Evolutionary conservation across 352 stramenopile genomes (phyloP).

Genomic region (Pythium graminicola): DNA sequence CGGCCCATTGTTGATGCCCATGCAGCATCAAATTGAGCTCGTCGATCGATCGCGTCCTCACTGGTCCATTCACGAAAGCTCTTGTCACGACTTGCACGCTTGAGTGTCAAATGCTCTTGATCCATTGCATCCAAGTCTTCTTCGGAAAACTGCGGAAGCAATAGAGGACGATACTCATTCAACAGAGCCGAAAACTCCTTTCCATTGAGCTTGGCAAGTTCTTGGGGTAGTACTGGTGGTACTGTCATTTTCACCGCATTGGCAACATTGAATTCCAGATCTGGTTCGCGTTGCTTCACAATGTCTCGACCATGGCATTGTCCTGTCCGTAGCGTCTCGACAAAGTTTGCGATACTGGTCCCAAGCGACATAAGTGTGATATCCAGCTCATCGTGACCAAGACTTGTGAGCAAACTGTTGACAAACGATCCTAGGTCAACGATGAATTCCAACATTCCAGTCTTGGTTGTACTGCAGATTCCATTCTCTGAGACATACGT

Average conservation of each 20-base stretch:
- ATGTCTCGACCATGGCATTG: conserved; percentile 3
- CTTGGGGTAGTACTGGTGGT: conserved; percentile 41
- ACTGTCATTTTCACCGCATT: conserved; percentile 5
- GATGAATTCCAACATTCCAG: conserved; percentile 34
- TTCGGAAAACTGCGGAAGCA: conserved; percentile 21
- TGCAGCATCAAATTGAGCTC: conserved; percentile 33
- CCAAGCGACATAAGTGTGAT: conserved; percentile 30
- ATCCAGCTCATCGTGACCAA: conserved; percentile 24
- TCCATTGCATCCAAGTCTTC: conserved; percentile 33
- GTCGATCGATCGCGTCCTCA: conserved; percentile 3
- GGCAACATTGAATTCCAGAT: too few species aligned
- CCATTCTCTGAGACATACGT: background rate
- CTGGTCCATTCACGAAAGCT: conserved; percentile 11
- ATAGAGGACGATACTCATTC: conserved; percentile 24
- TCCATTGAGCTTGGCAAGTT: conserved; percentile 37
- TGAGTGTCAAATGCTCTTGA: conserved; percentile 31
- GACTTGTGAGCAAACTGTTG: conserved; percentile 24
- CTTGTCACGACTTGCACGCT: conserved; percentile 25
- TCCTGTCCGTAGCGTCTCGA: conserved; percentile 28
- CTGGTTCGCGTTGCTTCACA: background rate
- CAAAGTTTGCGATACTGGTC: conserved; percentile 25
- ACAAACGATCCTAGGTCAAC: conserved; percentile 37
- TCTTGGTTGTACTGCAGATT: conserved; percentile 10
- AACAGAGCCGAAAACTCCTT: conserved; percentile 45
- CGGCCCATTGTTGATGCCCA: conserved; percentile 33